Evolutionary conservation across 208 protist species (phyloP).

Genomic region (Zelonia costaricensis): DNA sequence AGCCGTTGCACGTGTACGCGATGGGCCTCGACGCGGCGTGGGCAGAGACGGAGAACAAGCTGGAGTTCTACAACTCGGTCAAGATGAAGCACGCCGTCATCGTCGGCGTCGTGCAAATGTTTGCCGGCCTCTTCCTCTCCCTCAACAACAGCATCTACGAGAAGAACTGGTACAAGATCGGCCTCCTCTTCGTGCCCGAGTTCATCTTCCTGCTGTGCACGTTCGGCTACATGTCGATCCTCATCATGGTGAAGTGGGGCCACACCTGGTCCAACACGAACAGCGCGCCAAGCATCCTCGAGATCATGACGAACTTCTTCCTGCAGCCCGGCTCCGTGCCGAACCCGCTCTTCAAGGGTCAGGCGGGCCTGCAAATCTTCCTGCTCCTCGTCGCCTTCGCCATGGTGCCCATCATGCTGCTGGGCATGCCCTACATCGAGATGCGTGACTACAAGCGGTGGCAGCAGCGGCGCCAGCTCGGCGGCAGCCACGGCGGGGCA

Average conservation of each 20-base stretch:
- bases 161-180: constrained; percentile 79
- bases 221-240: constrained; percentile 97
- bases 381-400: constrained; percentile 74
- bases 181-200: constrained; percentile 96
- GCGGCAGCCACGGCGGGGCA: not conserved
- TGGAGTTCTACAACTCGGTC: constrained; percentile 98
- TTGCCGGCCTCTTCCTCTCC: constrained; percentile 93
- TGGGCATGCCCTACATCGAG: constrained; percentile 81
- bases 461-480: constrained; percentile 14
- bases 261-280: constrained; percentile 87
- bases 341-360: constrained; percentile 75
- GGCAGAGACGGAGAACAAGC: constrained; percentile 94
- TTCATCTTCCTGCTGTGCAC: constrained; percentile 95
- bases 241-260: constrained; percentile 98
- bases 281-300: constrained; percentile 83
- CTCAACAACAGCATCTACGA: constrained; percentile 93
- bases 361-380: constrained; percentile 82
- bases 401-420: constrained; percentile 85
- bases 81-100: constrained; percentile 99
- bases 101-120: constrained; percentile 97
- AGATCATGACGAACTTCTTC: constrained; percentile 95
- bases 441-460: constrained; percentile 51
- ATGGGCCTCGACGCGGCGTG: constrained; percentile 90
- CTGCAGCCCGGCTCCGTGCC: constrained; percentile 79
- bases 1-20: constrained; percentile 51